Conservation (phyloP, 1,284 basidiomycete species). For the Rhodotorula sp. region DNA sequence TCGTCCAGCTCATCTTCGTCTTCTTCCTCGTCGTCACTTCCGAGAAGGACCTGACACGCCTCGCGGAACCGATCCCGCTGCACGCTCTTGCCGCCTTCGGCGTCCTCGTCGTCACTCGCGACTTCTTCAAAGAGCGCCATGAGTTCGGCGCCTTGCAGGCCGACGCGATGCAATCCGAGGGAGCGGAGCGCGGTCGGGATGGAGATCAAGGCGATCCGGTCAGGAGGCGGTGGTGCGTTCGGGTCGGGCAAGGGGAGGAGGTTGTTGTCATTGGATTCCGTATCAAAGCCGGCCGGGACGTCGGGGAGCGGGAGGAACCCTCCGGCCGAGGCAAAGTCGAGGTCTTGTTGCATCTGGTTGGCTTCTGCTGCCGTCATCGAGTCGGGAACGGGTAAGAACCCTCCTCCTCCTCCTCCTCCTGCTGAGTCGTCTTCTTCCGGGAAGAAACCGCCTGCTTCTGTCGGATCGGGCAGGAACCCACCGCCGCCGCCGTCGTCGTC, state of each 20-base stretch:
- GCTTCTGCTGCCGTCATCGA: neutral
- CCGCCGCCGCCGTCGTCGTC: neutral
- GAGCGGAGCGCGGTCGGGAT: constrained; percentile 16
- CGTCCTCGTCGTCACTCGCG: constrained; percentile 29
- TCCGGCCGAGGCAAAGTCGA: constrained; percentile 5
- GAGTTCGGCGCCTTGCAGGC: constrained; percentile 22
- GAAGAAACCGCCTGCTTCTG: neutral
- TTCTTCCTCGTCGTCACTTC: neutral
- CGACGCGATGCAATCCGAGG: constrained; percentile 9
- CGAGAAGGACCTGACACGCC: constrained; percentile 26
- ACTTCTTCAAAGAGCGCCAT: constrained; percentile 35
- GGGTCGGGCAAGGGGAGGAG: constrained; percentile 1
- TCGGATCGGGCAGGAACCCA: neutral
- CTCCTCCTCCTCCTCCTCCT: neutral
- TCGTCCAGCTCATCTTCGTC: constrained; percentile 8
- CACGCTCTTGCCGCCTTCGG: constrained; percentile 21
- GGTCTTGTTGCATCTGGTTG: neutral
- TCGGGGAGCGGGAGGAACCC: constrained; percentile 11
- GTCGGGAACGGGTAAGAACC: neutral
- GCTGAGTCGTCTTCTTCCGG: neutral
- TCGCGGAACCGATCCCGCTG: constrained; percentile 29
- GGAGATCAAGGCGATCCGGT: constrained; percentile 23
- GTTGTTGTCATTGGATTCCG: neutral
- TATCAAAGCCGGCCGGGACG: neutral
- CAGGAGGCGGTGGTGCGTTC: constrained; percentile 7